Evolutionary conservation across 768 basidiomycete species (phyloP), one percentile per base, ranked within the genome.

Genomic region (Termitomyces eurrhizus): DNA sequence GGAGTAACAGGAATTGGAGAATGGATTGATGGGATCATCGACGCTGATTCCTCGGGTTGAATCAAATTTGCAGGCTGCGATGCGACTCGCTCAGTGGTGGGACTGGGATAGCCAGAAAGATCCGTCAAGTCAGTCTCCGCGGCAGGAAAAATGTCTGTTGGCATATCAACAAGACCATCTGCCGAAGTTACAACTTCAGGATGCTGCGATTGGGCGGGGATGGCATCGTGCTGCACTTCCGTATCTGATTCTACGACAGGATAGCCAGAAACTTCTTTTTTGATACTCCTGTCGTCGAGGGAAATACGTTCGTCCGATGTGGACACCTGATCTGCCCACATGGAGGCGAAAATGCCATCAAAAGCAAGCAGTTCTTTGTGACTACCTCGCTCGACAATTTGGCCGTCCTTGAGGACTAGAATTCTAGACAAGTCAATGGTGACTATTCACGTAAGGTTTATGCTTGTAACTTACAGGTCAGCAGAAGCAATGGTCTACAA

Each of bases 271-370:
- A 76, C 68, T 18, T 78, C 77, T 54, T 74, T 76, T 66, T 77
- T 78, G 61, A 71, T 72, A 53, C 65, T 67, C 37, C 63, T 62
- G 36, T 65, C 66, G 13, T 61, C 64, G 44, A 65, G 55, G 42
- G 67, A 67, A 16, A 78, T 73, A 62, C 74, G 75, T 56, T 83
- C 79, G 56, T 87, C 89, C 35, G 83, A 82, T 4, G 87, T 80
- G 26, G 85, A 84, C 35, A 89, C 78, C 68, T 95, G 91, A 69
- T 92, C 86, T 0, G 90, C 86, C 94, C 95, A 97, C 90, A 95
- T 90, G 0, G 83, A 78, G 13, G 91, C 89, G 66, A 94, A 95
- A 42, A 85, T 68, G 54, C 91, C 91, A 64, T 89, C 82, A 49
- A 75, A 73, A 35, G 85, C 84, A 50, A 95, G 74, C 36, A 97